Evolutionary conservation across 2,329 filamentous ascomycete species (phyloP), one percentile per base, ranked within the genome.

Genomic region (Orbilia quercus): DNA sequence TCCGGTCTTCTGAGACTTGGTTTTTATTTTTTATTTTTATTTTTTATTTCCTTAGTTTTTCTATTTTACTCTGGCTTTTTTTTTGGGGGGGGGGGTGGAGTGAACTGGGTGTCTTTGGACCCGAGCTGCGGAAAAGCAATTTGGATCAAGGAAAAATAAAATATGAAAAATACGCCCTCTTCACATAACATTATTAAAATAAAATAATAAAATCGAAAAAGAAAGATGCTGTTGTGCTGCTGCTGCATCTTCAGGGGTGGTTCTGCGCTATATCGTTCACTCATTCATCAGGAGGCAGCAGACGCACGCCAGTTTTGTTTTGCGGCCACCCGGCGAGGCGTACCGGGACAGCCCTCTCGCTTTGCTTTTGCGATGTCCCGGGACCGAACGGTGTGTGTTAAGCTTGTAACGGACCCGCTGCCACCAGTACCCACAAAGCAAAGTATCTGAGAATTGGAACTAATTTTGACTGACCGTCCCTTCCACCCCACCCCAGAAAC

Each of bases 101-200:
- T 50, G 45, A 16, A 31, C 16, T 18, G 18, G 31, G 23, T 54
- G 50, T 54, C 50, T 54, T 16, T 54, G 34, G 16, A 40, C 34
- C 50, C 28, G 50, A 54, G 50, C 16, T 50, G 45, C 14, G 45
- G 42, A 65, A 65, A 65, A 65, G 60, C 60, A 65, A 48, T 14
- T 50, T 4, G 34, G 16, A 54, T 38, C 7, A 38, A 54, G 23
- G 18, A 54, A 20, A 54, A 38, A 12, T 14, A 51, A 51, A 51
- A 51, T 18, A 51, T 20, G n/a, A 23, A 54, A 4, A 22, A 40
- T 38, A 7, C 9, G 28, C 28, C 5, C 28, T 9, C 9, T 31
- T 31, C 28, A 31, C 28, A 9, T 31, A 31, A 31, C 28, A 31
- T 31, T 31, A 31, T 31, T 31, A 31, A 31, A 31, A 31, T 31